Evolutionary conservation across 306 rosid species (phyloP).

Genomic region (Inga leiocalycina): DNA sequence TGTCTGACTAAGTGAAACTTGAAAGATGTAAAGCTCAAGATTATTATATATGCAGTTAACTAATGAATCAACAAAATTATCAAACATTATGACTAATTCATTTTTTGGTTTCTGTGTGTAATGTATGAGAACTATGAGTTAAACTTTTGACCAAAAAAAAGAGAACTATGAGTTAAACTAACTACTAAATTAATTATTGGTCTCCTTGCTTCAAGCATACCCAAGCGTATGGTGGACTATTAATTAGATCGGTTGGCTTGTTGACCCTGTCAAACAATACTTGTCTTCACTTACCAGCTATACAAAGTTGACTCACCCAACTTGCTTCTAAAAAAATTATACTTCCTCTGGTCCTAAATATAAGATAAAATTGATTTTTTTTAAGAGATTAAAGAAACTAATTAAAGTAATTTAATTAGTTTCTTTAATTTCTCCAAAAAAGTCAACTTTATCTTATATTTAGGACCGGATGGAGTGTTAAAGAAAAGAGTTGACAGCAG

Average conservation of each 20-base stretch:
- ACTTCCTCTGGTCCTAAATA: too few relatives aligned
- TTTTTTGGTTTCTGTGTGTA: neutral
- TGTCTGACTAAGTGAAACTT: neutral
- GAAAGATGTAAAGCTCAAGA: neutral
- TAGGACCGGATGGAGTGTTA: neutral
- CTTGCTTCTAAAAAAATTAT: neutral
- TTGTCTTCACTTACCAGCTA: neutral
- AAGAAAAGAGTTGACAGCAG: neutral
- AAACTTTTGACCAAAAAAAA: too few relatives aligned
- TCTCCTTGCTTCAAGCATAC: neutral
- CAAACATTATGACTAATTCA: neutral
- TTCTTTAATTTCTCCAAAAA: too few relatives aligned
- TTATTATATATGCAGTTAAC: neutral
- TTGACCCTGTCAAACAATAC: neutral
- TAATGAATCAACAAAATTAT: neutral
- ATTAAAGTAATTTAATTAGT: too few relatives aligned
- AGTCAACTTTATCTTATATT: too few relatives aligned
- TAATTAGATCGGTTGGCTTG: neutral
- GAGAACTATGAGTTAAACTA: neutral
- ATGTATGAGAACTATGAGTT: neutral
- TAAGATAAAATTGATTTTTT: too few relatives aligned
- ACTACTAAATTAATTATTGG: neutral
- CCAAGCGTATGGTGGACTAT: neutral
- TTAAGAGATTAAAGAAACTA: too few relatives aligned
- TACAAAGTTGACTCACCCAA: neutral